These are phyloP conservation scores for Solanum chilense DNA, from an alignment of 257 asterid genomes.

Conservation along the genomic window DNA sequence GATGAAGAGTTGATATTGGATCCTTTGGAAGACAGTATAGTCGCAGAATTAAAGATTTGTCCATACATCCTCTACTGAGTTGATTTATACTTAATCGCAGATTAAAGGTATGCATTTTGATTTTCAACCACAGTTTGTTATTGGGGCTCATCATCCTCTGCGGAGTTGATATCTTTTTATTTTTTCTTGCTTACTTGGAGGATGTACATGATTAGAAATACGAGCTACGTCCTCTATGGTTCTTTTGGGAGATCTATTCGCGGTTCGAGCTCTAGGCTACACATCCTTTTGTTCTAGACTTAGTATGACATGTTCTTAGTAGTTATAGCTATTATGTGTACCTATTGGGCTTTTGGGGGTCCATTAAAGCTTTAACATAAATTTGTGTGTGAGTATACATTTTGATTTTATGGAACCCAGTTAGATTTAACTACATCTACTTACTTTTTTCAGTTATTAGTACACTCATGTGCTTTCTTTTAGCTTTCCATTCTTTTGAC, in stretches of 20 bases:
- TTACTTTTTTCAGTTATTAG: background rate
- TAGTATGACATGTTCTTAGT: background rate
- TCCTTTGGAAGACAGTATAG: background rate
- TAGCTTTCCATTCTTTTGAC: background rate
- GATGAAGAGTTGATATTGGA: background rate
- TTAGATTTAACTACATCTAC: background rate
- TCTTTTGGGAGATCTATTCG: too few species aligned
- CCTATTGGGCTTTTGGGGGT: background rate
- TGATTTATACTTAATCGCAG: too few species aligned
- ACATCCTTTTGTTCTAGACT: background rate
- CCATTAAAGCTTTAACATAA: background rate
- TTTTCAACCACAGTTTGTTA: too few species aligned
- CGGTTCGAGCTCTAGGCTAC: too few species aligned
- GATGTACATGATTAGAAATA: too few species aligned
- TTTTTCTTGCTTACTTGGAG: too few species aligned
- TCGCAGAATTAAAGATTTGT: background rate
- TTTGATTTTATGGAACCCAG: background rate
- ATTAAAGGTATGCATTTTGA: background rate
- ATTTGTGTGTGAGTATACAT: background rate
- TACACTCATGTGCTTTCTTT: background rate
- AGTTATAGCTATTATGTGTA: background rate
- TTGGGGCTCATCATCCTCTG: background rate
- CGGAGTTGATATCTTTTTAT: too few species aligned
- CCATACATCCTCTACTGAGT: background rate
- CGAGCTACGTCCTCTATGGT: too few species aligned